Evolutionary conservation across 179 eudicot genomes (phyloP), one percentile per base, ranked within the genome.

Genomic region (Spinacia oleracea): DNA sequence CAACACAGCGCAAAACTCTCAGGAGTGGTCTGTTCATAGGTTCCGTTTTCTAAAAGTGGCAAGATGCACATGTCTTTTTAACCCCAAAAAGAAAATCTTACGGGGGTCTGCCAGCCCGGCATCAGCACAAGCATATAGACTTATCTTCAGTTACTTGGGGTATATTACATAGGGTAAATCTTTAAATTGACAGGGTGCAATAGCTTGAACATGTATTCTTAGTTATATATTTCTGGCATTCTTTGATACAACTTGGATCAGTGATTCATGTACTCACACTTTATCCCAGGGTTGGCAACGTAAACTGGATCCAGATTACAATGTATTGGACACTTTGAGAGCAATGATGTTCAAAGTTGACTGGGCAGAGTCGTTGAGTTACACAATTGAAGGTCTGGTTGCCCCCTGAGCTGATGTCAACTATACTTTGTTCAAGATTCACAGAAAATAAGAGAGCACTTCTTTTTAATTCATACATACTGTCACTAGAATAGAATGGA

Each of bases 281-380:
- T 0, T 18, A 40, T 23, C 73, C 56, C 75, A 93, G 97, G 93
- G 98, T 9, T 93, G 98, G 98, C 98, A 93, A 78, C 77, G 89
- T 78, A 93, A 93, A 83, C 88, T 93, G 50, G 97, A 93, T 76
- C 98, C 97, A 2, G 92, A 85, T 46, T 93, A 90, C 80, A 88
- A 93, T 64, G 91, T 87, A 38, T 76, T 93, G 90, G 83, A 84
- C 14, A 86, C 97, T 58, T 67, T 93, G 83, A 90, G 83, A 62
- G 79, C 86, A 9, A 79, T 93, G 81, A 84, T 93, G 80, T 89
- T 93, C 78, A 93, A 90, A 89, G 91, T 59, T 20, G 93, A 93
- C 77, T 88, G 87, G 98, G 93, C 86, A 12, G 91, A 92, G 78
- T 89, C 92, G 70, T 85, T 92, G 25, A 62, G 74, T 72, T 87